Evolutionary conservation across 495 filamentous ascomycete genomes (phyloP).

Genomic region (Penicillium canescens): DNA sequence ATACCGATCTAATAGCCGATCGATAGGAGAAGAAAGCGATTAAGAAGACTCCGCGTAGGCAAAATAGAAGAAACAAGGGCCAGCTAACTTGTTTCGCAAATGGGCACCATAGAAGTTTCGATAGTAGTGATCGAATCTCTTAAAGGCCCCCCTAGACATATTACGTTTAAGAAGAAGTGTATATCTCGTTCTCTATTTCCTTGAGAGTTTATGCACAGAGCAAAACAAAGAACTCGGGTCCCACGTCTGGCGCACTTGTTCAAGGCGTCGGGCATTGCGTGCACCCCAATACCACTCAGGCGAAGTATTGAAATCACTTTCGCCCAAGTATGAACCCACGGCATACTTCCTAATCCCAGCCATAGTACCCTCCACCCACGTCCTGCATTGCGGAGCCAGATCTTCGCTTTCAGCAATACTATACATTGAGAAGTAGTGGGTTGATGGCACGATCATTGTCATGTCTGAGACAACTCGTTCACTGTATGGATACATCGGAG

Average conservation of each 20-base stretch:
- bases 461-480: slow-evolving; percentile 41
- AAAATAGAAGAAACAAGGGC: too few species aligned
- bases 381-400: slow-evolving; percentile 40
- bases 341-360: slow-evolving; percentile 29
- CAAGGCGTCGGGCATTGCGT: slow-evolving; percentile 30
- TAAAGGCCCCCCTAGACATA: too few species aligned
- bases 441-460: slow-evolving; percentile 51
- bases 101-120: too few species aligned
- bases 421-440: slow-evolving; percentile 57
- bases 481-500: slow-evolving; percentile 47
- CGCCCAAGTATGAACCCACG: slow-evolving; percentile 52
- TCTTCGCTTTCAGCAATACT: slow-evolving; percentile 47
- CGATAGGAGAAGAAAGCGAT: too few species aligned
- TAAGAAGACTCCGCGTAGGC: too few species aligned
- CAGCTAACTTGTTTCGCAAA: too few species aligned
- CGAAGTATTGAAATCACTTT: slow-evolving; percentile 49
- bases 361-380: slow-evolving; percentile 45
- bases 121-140: too few species aligned
- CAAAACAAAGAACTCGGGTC: slow-evolving; percentile 26
- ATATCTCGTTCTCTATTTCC: too few species aligned
- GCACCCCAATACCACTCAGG: slow-evolving; percentile 47
- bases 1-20: too few species aligned
- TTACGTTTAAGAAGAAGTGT: too few species aligned
- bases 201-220: too few species aligned
- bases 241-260: slow-evolving; percentile 42